Evolutionary conservation across 2,329 filamentous ascomycete genomes (phyloP).

Genomic region (Colletotrichum sidae): DNA sequence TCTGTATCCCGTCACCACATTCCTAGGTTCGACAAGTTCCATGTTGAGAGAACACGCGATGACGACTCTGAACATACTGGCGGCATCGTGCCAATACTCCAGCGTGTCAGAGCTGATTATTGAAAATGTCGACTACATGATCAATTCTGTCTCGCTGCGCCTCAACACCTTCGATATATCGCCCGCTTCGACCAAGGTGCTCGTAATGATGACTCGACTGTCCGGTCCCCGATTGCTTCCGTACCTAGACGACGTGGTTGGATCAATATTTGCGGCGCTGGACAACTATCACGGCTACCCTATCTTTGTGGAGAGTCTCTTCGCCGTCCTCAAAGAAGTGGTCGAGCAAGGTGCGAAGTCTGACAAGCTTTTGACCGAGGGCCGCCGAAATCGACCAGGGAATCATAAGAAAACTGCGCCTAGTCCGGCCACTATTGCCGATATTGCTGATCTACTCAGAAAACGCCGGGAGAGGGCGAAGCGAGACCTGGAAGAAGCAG

Average conservation of each 20-base stretch:
- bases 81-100: slow-evolving; percentile 77
- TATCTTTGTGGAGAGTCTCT: slow-evolving; percentile 84
- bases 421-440: slow-evolving; percentile 51
- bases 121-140: slow-evolving; percentile 94
- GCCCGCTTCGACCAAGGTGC: slow-evolving; percentile 88
- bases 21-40: slow-evolving; percentile 78
- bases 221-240: slow-evolving; percentile 85
- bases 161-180: slow-evolving; percentile 94
- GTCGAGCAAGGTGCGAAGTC: slow-evolving; percentile 83
- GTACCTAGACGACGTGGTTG: slow-evolving; percentile 91
- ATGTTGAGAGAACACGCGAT: slow-evolving; percentile 84
- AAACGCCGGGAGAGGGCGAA: slow-evolving; percentile 44
- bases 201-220: slow-evolving; percentile 93
- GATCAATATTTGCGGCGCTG: slow-evolving; percentile 91
- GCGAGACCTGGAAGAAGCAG: slow-evolving; percentile 47
- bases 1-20: slow-evolving; percentile 90
- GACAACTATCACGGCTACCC: slow-evolving; percentile 96
- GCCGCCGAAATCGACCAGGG: slow-evolving; percentile 47
- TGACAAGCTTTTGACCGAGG: slow-evolving; percentile 59
- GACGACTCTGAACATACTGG: slow-evolving; percentile 83
- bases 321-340: slow-evolving; percentile 83
- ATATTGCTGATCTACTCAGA: slow-evolving; percentile 66
- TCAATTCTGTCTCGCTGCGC: slow-evolving; percentile 90
- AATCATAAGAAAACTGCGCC: slow-evolving; percentile 56
- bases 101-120: slow-evolving; percentile 84